Conservation (phyloP, 306 rosid species). For the Chamaecrista fasciculata region DNA sequence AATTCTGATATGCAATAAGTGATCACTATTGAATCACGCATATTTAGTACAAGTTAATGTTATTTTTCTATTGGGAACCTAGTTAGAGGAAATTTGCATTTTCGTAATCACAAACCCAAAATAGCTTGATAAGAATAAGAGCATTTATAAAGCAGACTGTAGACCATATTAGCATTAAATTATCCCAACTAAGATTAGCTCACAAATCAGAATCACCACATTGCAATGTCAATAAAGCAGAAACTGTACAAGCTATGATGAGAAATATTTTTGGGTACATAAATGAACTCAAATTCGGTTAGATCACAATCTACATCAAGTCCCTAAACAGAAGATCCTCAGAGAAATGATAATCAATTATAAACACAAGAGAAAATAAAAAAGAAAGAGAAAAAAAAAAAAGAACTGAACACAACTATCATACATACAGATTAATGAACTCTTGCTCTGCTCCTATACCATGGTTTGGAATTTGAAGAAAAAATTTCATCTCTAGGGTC, state of each 20-base stretch:
- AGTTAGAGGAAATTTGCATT: not conserved
- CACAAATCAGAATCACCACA: not conserved
- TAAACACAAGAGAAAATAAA: not conserved
- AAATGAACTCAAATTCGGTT: not conserved
- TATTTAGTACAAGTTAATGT: not conserved
- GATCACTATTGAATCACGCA: not conserved
- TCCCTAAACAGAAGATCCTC: not conserved
- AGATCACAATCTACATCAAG: constrained; percentile 15
- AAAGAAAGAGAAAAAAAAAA: not conserved
- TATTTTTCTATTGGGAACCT: not conserved
- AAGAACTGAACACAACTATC: constrained; percentile 13
- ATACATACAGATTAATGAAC: constrained; percentile 18
- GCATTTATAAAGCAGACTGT: not conserved
- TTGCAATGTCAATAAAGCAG: not conserved
- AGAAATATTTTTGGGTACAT: not conserved
- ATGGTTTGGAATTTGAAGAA: constrained; percentile 21
- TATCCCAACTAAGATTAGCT: not conserved
- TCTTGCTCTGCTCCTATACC: constrained; percentile 26
- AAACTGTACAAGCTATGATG: not conserved
- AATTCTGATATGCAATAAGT: not conserved
- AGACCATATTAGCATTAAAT: not conserved
- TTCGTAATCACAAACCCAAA: not conserved
- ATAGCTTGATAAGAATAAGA: not conserved
- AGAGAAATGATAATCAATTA: constrained; percentile 1
- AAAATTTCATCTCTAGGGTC: constrained; percentile 46